phyloP scores from a whole-genome alignment of 306 rosid species.

The Alnus glutinosa region DNA sequence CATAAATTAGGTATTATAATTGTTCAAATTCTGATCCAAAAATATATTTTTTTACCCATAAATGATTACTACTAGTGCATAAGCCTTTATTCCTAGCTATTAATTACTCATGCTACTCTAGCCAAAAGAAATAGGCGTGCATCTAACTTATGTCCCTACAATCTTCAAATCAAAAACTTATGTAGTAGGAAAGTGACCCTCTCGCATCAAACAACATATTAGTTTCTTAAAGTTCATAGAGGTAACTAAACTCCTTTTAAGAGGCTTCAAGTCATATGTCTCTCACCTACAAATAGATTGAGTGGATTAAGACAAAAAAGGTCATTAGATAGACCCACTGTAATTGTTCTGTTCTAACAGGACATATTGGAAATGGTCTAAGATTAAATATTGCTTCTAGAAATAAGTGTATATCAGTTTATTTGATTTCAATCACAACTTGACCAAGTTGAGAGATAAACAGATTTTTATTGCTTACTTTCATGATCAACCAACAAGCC shows the following conservation, averaged over 20 bases:
- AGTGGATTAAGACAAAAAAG: not conserved
- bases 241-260: not conserved
- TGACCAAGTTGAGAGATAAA: not conserved
- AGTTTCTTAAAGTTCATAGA: not conserved
- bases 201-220: not conserved
- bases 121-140: not conserved
- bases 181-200: not conserved
- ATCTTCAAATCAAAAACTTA: not conserved
- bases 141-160: not conserved
- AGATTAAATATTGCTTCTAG: too few relatives aligned
- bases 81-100: too few relatives aligned
- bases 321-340: not conserved
- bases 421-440: not conserved
- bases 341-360: not conserved
- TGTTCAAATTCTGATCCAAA: not conserved
- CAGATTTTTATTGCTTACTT: not conserved
- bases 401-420: not conserved
- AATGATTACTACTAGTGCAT: not conserved
- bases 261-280: not conserved
- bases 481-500: not conserved
- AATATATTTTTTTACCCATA: not conserved
- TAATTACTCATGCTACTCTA: not conserved
- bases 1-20: constrained; percentile 12
- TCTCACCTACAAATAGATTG: not conserved
- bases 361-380: too few relatives aligned